Evolutionary conservation across 2,329 filamentous ascomycete genomes (phyloP), one percentile per base, ranked within the genome.

Genomic region (Xylariaceae sp.): DNA sequence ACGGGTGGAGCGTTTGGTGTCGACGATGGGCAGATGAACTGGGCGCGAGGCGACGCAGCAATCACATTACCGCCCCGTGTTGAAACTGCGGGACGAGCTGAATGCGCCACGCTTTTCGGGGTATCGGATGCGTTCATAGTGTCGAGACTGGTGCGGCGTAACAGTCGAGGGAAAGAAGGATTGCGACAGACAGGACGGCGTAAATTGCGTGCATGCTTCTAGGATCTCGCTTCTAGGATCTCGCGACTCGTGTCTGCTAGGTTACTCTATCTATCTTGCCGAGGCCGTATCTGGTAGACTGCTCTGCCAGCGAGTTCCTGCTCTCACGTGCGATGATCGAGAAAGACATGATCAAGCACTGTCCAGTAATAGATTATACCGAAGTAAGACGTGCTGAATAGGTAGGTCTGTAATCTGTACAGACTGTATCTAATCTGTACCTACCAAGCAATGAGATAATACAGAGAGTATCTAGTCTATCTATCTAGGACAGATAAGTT

Each of bases 51-150:
- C 41, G 73, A 70, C 49, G 72, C 65, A 37, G 73, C 67, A 54
- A 75, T 73, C 59, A 73, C 62, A 55, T 58, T 64, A 57, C 64
- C 66, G 54, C 62, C 64, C 56, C 62, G 61, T 7, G 66, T 64
- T 8, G 67, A 62, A 50, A 62, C 60, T 35, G 69, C 64, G 9
- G 69, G 67, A 50, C 68, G 68, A 41, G 70, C 56, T 55, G 68
- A 50, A 58, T 69, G 69, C 39, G 65, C 62, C 40, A 53, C 61
- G 51, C 63, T 69, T 59, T 75, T 74, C 63, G 75, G 74, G 67
- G 76, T 78, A 56, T 79, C 74, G 46, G 74, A 67, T 44, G 68
- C 61, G 59, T 70, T 73, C 74, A 76, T 76, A 48, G 56, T 60
- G 52, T 59, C 59, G 56, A 59, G 50, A 46, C 26, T 19, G 54